Evolutionary conservation across 352 stramenopile genomes (phyloP), one percentile per base, ranked within the genome.

Genomic region (Pythium brachiatum): DNA sequence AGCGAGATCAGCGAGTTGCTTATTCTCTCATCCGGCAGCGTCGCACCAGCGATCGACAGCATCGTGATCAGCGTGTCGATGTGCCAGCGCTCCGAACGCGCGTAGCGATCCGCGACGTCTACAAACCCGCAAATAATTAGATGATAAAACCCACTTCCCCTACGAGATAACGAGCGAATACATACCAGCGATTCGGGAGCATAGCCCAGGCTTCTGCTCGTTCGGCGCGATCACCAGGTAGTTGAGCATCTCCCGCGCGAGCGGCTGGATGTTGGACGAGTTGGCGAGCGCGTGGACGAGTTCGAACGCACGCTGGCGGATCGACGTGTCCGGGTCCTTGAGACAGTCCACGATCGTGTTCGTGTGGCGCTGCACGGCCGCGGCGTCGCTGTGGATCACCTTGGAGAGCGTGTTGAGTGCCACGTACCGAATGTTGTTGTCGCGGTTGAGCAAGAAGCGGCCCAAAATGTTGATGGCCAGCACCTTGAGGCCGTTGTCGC

Each of bases 391-490:
- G 2, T 83, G 76, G 36, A 95, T 82, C 21, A 95, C 92, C 70
- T 96, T 96, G 36, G 88, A 94, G 1, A 99, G 81, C 27, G 97
- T 99, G 65, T 99, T 99, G 21, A 99, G 82, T 29, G 97, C 98
- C 32, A 99, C 97, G 70, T 99, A 99, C 21, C 97, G 94, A 76
- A 99, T 99, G 75, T 99, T 99, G 79, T 99, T 99, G 85, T 99
- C 97, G 15, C 97, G 92, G 75, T 99, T 99, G 12, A 99, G 83
- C 50, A 99, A 68, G 70, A 99, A 99, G 34, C 97, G 90, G 51
- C 98, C 98, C 25, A 99, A 82, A 64, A 99, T 99, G 79, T 99
- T 99, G 60, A 99, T 96, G 26, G 97, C 97, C 32, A 99, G 79
- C 23, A 99, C 92, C 36, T 96, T 87, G 5, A 99, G 86, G 12